Evolutionary conservation across 192 early-diverging fungal genomes (phyloP), one percentile per base, ranked within the genome.

Genomic region (Backusella mclennaniae): DNA sequence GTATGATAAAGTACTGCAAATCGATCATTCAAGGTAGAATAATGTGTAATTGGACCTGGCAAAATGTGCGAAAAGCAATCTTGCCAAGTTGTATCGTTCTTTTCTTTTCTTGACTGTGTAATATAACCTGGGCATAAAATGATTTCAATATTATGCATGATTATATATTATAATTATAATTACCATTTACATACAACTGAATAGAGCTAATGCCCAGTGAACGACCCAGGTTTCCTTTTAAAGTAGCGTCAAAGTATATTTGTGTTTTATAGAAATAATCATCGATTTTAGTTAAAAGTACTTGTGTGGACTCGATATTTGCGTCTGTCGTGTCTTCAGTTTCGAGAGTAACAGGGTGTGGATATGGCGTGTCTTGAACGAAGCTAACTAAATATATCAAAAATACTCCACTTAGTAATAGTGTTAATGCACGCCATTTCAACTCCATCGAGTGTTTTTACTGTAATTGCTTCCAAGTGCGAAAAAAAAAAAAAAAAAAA

Each of bases 391-490:
- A 41, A 35, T 84, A 84, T 11, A 84, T 76, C 19, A 72, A 75
- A 36, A 69, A 49, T 0, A 76, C 2, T 23, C 79, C 82, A 21
- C 76, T 67, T 11, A 75, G 1, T 44, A 84, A 53, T 36, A 84
- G 26, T 23, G 77, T 75, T 7, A 84, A 7, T 36, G 68, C 76
- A 74, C 82, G 79, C 82, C 82, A 84, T 79, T 75, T 68, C 76
- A 44, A 17, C 42, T 44, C 42, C 42, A 44, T 44, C 38, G 9
- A 39, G 31, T 33, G 1, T 33, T 33, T 33, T 33, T 33, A 33
- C 31, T 33, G 0, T 33, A 33, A 2, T 33, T 2, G 31, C 11
- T 39, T 11, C 9, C 0, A 39, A 39, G 9, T 39, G 38, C 17
- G 41, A 70, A 26, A 73, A 35, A 29, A 5, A 29, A 31, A 56